Base-by-base conservation (phyloP, 192 early-diverging fungal species). In the Mortierella hygrophila region DNA sequence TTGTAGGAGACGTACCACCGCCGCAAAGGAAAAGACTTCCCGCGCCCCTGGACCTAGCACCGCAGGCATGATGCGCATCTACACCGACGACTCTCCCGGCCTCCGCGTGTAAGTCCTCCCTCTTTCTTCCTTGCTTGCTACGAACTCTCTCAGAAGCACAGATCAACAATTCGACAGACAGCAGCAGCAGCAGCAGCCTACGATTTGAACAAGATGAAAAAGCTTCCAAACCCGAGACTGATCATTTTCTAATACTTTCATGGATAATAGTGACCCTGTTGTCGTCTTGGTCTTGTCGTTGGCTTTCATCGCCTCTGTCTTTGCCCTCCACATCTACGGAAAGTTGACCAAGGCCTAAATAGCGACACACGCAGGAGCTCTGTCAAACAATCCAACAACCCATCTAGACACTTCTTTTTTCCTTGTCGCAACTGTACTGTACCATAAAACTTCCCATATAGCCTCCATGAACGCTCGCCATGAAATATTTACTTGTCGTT, bases 221-320 rank as follows among this genome's bases (percentile, higher is more conserved):
- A 29, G 32, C 3, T 32, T 15, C 5, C 65, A 13, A 13, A 8
- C 18, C 16, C 0, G 11, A 63, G 10, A 38, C 60, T 76, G 75
- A 76, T 52, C 38, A 18, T 35, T 20, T 23, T 42, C 20, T 2
- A 18, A 16, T 68, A 47, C 35, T 20, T 29, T 26, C 10, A 13
- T 68, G 40, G 15, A 16, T 26, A 42, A 49, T 85, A 96, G 95
- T 88, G 97, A 99, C 88, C 99, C 99, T 40, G 98, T 99, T 40
- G 97, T 97, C 9, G 99, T 99, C 55, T 91, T 99, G n/a, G 97
- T 99, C 41, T 93, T 97, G 63, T 95, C 95, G 40, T 92, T 99
- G 78, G 96, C 97, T 21, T 99, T 99, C 85, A 99, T 99, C 89
- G 99, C 97, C 21, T 96, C 96, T 18, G 99, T 99, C 47, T 99